phyloP scores from a whole-genome alignment of 768 basidiomycete species.

The Pleurotus pulmonarius region DNA sequence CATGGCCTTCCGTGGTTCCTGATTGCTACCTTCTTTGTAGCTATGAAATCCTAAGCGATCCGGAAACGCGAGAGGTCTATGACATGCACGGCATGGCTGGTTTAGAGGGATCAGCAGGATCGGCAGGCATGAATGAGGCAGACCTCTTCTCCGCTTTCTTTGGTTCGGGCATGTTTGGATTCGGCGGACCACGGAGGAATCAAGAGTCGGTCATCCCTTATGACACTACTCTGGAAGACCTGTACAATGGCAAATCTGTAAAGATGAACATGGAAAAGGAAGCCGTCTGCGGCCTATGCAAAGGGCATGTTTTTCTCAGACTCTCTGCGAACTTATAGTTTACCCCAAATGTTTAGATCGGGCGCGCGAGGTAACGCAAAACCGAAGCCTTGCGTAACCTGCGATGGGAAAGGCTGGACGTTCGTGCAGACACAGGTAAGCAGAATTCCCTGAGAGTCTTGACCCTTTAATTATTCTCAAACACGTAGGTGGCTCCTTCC shows the following conservation, averaged over 20 bases:
- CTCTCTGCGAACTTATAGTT: constrained; percentile 10
- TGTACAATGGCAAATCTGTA: constrained; percentile 87
- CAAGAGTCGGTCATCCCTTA: constrained; percentile 76
- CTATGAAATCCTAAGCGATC: constrained; percentile 79
- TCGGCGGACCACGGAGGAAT: constrained; percentile 51
- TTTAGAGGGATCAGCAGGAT: constrained; percentile 45
- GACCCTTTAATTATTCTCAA: background rate
- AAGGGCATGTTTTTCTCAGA: constrained; percentile 50
- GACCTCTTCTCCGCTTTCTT: constrained; percentile 82
- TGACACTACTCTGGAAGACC: constrained; percentile 85
- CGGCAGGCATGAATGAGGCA: constrained; percentile 50
- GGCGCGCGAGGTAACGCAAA: constrained; percentile 85
- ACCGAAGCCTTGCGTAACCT: constrained; percentile 74
- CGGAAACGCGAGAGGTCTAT: constrained; percentile 65
- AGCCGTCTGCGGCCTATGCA: constrained; percentile 71
- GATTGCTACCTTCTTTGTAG: constrained; percentile 30
- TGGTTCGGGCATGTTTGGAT: constrained; percentile 49
- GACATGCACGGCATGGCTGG: constrained; percentile 74
- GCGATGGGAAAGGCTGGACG: constrained; percentile 82
- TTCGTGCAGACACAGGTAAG: constrained; percentile 51
- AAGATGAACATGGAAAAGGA: constrained; percentile 90
- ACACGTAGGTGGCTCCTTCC: constrained; percentile 36
- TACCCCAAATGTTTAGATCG: constrained; percentile 39
- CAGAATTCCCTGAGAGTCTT: constrained; percentile 7
- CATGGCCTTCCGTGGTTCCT: background rate